phyloP scores from a whole-genome alignment of 106 monocot genomes.

The Acorus gramineus region DNA sequence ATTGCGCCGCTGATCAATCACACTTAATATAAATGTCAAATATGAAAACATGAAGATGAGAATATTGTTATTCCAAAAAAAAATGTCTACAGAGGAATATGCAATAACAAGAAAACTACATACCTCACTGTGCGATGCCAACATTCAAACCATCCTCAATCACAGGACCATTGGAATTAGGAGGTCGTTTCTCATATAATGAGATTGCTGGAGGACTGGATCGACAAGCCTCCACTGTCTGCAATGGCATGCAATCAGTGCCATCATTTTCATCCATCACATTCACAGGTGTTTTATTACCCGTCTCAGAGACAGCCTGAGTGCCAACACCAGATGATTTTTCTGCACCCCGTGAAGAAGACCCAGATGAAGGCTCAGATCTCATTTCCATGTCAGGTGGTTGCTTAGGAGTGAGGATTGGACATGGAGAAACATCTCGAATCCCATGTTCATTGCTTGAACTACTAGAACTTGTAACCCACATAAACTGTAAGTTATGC shows the following conservation, averaged over 20 bases:
- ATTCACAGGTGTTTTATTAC: slow-evolving; percentile 1
- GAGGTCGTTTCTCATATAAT: slow-evolving; percentile 11
- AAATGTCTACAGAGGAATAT: too few relatives aligned
- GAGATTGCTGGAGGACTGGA: slow-evolving; percentile 8
- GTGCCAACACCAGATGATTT: slow-evolving; percentile 2
- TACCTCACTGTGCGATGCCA: slow-evolving; percentile 24
- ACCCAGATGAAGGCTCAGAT: slow-evolving; percentile 14
- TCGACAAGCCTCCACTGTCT: not conserved
- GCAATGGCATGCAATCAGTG: not conserved
- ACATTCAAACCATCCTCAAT: slow-evolving; percentile 14
- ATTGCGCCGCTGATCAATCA: too few relatives aligned
- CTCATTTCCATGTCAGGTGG: slow-evolving; percentile 1
- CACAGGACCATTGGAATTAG: slow-evolving; percentile 11
- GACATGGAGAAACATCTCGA: slow-evolving; percentile 13
- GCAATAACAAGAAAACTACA: not conserved
- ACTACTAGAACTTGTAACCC: slow-evolving; percentile 29
- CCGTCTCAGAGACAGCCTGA: slow-evolving; percentile 8
- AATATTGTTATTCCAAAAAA: too few relatives aligned
- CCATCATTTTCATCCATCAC: slow-evolving; percentile 9
- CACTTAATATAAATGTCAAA: too few relatives aligned
- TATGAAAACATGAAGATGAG: too few relatives aligned
- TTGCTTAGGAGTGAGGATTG: not conserved
- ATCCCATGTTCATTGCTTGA: slow-evolving; percentile 5
- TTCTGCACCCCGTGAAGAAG: slow-evolving; percentile 7
- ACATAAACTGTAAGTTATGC: slow-evolving; percentile 47